phyloP scores from a whole-genome alignment of 441 rosid genomes.

The Bruguiera hainesii region DNA sequence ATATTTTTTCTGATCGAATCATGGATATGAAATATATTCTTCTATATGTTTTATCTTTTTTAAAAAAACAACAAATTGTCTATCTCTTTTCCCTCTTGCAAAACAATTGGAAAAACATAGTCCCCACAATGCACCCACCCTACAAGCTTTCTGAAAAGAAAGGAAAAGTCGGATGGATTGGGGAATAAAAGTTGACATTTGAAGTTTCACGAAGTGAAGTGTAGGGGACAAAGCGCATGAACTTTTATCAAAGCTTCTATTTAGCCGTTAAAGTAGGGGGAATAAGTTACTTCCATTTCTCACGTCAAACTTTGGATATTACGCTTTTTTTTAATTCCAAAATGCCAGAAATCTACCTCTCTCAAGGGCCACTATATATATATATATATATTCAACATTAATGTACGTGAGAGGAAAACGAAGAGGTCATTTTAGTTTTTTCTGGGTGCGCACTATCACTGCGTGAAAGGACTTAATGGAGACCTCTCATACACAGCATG shows the following conservation, averaged over 20 bases:
- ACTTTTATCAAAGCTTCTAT: conserved; percentile 24
- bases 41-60: too few species aligned
- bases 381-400: too few species aligned
- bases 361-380: not conserved
- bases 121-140: conserved; percentile 28
- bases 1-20: too few species aligned
- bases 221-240: conserved; percentile 28
- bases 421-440: too few species aligned
- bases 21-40: too few species aligned
- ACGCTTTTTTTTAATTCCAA: not conserved
- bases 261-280: conserved; percentile 4
- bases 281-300: not conserved
- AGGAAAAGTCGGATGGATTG: conserved; percentile 17
- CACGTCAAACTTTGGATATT: conserved; percentile 18
- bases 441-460: too few species aligned
- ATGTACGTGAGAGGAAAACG: too few species aligned
- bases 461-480: too few species aligned
- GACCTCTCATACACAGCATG: too few species aligned
- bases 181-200: conserved; percentile 34
- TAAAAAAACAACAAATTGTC: too few species aligned
- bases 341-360: not conserved
- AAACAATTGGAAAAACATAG: conserved; percentile 2
- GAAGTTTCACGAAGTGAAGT: conserved; percentile 20
- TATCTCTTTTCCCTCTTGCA: too few species aligned
- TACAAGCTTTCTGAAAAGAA: conserved; percentile 26